Evolutionary conservation across 768 basidiomycete genomes (phyloP).

Genomic region (Suillus bovinus): DNA sequence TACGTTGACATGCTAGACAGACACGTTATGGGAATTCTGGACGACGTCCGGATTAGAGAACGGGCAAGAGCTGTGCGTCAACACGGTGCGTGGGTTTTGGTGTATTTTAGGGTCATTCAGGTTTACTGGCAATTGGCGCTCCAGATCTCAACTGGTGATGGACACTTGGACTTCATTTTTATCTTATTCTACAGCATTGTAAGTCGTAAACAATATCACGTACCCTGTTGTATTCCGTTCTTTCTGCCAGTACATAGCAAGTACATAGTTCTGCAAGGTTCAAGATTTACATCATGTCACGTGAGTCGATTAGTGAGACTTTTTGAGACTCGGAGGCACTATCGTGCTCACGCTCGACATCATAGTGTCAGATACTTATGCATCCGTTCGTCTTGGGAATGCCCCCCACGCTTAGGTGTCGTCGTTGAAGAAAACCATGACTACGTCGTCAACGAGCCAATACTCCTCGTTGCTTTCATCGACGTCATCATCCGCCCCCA

Average conservation of each 20-base stretch:
- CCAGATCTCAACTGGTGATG: conserved; percentile 31
- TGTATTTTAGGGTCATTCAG: background rate
- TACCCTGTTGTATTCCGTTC: conserved; percentile 3
- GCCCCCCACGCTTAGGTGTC: background rate
- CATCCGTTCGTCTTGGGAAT: conserved; percentile 18
- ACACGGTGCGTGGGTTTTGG: conserved; percentile 15
- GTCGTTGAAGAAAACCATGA: conserved; percentile 20
- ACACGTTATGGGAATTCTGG: conserved; percentile 46
- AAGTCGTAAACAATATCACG: background rate
- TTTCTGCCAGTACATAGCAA: too few species aligned
- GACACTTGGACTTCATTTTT: background rate
- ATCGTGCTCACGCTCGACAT: conserved; percentile 1
- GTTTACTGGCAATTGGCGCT: background rate
- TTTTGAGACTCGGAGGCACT: background rate
- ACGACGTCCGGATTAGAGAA: conserved; percentile 29
- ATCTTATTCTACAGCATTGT: background rate
- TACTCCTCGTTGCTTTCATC: conserved; percentile 9
- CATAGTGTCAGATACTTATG: conserved; percentile 6
- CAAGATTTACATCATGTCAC: conserved; percentile 1
- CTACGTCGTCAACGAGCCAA: conserved; percentile 15
- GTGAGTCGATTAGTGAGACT: background rate
- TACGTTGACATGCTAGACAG: conserved; percentile 89
- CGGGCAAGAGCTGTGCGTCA: conserved; percentile 15
- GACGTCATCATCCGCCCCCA: conserved; percentile 6
- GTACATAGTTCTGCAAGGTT: too few species aligned